phyloP scores from a whole-genome alignment of 2,329 filamentous ascomycete species.

The Cladobotryum mycophilum region DNA sequence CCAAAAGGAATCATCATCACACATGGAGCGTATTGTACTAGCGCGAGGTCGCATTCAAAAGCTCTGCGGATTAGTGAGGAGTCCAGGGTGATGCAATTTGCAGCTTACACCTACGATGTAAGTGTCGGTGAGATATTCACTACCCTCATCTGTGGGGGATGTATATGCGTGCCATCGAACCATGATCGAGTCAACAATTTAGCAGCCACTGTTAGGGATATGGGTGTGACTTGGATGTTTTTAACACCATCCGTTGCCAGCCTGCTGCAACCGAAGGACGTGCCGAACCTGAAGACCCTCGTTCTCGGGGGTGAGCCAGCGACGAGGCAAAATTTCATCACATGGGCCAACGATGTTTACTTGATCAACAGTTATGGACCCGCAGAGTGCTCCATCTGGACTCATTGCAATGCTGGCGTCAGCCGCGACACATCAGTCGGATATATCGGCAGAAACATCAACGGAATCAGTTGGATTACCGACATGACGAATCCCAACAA shows the following conservation, averaged over 20 bases:
- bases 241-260: not conserved
- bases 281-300: too few relatives aligned
- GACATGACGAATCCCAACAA: too few relatives aligned
- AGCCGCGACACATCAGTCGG: too few relatives aligned
- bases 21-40: constrained; percentile 8
- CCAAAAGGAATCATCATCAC: constrained; percentile 20
- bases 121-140: constrained; percentile 1
- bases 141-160: not conserved
- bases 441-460: too few relatives aligned
- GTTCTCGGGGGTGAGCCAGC: not conserved
- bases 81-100: not conserved
- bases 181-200: not conserved
- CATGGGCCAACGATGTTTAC: not conserved
- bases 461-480: too few relatives aligned
- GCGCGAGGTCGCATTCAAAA: not conserved
- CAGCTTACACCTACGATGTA: constrained; percentile 1
- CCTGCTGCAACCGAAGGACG: not conserved
- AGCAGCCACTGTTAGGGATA: not conserved
- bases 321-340: not conserved
- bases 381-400: not conserved
- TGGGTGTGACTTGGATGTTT: not conserved
- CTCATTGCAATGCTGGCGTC: too few relatives aligned
- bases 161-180: not conserved
- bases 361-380: constrained; percentile 1
- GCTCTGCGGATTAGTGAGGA: not conserved